Base-by-base conservation (phyloP, 108 stramenopile genomes). In the Schizochytrium sp. region DNA sequence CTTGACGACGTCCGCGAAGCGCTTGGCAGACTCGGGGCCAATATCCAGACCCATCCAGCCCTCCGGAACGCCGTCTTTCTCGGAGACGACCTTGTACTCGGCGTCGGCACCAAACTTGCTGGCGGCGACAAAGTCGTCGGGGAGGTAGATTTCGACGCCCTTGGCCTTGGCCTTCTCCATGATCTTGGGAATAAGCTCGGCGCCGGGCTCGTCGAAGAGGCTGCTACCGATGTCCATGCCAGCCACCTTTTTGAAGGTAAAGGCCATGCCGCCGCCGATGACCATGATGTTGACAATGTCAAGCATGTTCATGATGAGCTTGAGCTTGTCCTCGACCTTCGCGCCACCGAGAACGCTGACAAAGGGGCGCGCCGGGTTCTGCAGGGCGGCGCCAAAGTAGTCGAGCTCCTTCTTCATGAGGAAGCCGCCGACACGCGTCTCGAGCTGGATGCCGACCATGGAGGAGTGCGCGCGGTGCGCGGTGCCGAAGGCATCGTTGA, bases 401-500 rank as follows among this genome's bases (percentile, higher is more conserved):
- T 98, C 96, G 45, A 99, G 92, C 92, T 99, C 99, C 94, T 98
- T 97, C 60, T 97, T 96, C 29, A 99, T 88, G 21, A 97, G 88
- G 72, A 94, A 96, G 60, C 97, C 97, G 48, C 96, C 97, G 25
- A 95, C 97, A 60, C 92, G 92, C 45, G 94, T 58, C 63, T 96
- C 92, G 5, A 91, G 72, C 0, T 95, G 92, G 10, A 99, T 97
- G 60, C 99, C 99, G 58, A 95, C 99, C 43, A 97, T 99, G 58
- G 97, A 97, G 69, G 95, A 96, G 93, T 99, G 99, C 12, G 98
- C 99, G 29, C 99, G 95, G 92, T 99, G 99, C 41, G 99, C 98
- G 45, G 99, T 99, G 44, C 99, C 99, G 90, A 99, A 99, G 51
- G 99, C 99, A 91, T 99, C 99, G 95, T 97, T 98, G 60, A 98